Percentiles rank a stretch among this genome's conserved stretches.
These are phyloP conservation scores for Beverwykella pulmonaria DNA, from an alignment of 495 filamentous ascomycete genomes.

Conservation along the genomic window DNA sequence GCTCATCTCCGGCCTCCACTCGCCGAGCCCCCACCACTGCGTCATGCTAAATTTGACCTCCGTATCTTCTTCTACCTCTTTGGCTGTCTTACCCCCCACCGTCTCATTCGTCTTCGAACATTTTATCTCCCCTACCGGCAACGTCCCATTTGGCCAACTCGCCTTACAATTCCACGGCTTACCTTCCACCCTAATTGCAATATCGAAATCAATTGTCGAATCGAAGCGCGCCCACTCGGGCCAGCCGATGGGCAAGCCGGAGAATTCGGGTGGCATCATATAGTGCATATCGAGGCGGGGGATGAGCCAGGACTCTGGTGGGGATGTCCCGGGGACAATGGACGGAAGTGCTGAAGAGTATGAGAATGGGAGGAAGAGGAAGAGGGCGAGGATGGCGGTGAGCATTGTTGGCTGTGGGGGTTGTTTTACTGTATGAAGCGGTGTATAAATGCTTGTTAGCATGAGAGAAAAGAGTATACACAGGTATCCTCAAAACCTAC, in stretches of 20 bases:
- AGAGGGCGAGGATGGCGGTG: conserved; percentile 8
- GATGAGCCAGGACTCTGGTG: conserved; percentile 18
- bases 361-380: not conserved
- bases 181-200: not conserved
- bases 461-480: not conserved
- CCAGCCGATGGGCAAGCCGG: conserved; percentile 15
- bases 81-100: not conserved
- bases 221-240: conserved; percentile 4
- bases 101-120: not conserved
- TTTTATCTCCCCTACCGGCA: not conserved
- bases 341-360: no score
- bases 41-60: not conserved
- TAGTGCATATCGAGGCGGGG: conserved; percentile 9
- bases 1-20: not conserved
- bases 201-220: conserved; percentile 14
- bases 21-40: not conserved
- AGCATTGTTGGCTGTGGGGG: not conserved
- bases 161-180: not conserved
- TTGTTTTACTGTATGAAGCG: no score
- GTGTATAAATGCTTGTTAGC: not conserved
- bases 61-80: not conserved
- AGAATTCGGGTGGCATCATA: conserved; percentile 7
- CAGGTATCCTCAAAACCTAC: no score
- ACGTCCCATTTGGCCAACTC: not conserved
- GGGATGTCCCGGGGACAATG: not conserved